Evolutionary conservation across 352 stramenopile species (phyloP).

Genomic region (Phytophthora rubi): DNA sequence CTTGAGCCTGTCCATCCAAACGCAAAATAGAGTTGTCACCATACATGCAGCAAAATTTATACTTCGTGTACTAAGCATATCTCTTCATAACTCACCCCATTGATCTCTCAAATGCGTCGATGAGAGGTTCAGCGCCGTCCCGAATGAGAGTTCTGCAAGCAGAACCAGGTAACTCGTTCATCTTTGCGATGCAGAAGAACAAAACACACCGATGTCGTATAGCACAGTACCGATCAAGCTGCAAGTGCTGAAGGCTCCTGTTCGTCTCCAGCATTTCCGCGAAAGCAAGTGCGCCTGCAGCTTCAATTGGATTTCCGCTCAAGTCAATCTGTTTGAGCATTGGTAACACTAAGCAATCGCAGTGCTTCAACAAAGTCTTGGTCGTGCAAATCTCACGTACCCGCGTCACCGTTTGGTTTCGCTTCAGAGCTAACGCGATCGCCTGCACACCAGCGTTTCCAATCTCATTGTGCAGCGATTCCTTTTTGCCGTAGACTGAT

Average conservation of each 20-base stretch:
- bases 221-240: constrained; percentile 39
- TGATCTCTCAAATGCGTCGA: constrained; percentile 36
- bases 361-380: not conserved
- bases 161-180: not conserved
- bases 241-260: constrained; percentile 26
- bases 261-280: constrained; percentile 47
- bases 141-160: constrained; percentile 29
- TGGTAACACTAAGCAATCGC: constrained; percentile 4
- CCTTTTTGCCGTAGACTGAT: constrained; percentile 14
- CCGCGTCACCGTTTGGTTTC: constrained; percentile 38
- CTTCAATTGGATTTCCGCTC: constrained; percentile 42
- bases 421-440: constrained; percentile 40
- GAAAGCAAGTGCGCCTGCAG: constrained; percentile 28
- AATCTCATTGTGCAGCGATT: constrained; percentile 49
- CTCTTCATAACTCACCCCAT: constrained; percentile 32
- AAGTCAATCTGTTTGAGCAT: constrained; percentile 29
- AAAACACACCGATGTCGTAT: not conserved
- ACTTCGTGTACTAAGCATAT: not conserved
- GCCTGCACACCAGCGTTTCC: constrained; percentile 24
- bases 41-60: not conserved
- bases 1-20: constrained; percentile 28
- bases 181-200: not conserved
- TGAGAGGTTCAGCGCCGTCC: constrained; percentile 25
- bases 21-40: not conserved
- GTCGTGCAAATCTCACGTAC: constrained; percentile 8